A percentile compares a stretch with the other conserved stretches of the same genome.
Evolutionary conservation across 176 grass and related monocot genomes (phyloP).

Genomic region (Tillandsia fasciculata): DNA sequence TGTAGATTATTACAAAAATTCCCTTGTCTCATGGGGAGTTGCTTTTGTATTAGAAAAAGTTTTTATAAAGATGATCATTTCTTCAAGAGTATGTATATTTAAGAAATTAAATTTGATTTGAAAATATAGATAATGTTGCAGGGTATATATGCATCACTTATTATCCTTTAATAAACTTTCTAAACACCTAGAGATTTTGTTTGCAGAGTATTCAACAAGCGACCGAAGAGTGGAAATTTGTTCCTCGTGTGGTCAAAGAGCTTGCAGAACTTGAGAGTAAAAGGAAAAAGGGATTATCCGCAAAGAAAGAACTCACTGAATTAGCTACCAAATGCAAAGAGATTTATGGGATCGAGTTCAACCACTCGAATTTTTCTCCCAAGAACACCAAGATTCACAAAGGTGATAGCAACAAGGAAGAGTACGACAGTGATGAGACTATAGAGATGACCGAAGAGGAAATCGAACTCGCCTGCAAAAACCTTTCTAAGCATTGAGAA

Average conservation of each 20-base stretch:
- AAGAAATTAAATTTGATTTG: no score
- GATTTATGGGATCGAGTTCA: constrained; percentile 57
- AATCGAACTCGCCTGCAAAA: constrained; percentile 54
- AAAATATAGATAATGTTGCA: no score
- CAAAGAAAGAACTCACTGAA: constrained; percentile 38
- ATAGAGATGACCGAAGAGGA: constrained; percentile 96
- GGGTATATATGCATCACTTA: no score
- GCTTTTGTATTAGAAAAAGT: no score
- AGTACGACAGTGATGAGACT: constrained; percentile 68
- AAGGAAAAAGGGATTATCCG: constrained; percentile 23
- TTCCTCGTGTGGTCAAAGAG: constrained; percentile 56
- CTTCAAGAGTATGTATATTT: no score
- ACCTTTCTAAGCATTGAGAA: constrained; percentile 26
- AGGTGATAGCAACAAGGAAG: not conserved
- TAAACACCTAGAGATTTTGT: not conserved
- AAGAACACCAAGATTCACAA: constrained; percentile 27
- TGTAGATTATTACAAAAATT: no score
- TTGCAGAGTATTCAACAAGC: constrained; percentile 51
- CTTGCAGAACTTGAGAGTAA: constrained; percentile 41
- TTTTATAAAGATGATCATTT: no score
- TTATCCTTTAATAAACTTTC: no score
- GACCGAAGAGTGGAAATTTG: constrained; percentile 70
- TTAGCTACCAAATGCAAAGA: constrained; percentile 57
- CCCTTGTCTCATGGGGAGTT: no score
- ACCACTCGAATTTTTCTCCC: constrained; percentile 10